These are phyloP conservation scores for Prinsepia uniflora DNA, from an alignment of 306 rosid genomes.

Conservation along the genomic window DNA sequence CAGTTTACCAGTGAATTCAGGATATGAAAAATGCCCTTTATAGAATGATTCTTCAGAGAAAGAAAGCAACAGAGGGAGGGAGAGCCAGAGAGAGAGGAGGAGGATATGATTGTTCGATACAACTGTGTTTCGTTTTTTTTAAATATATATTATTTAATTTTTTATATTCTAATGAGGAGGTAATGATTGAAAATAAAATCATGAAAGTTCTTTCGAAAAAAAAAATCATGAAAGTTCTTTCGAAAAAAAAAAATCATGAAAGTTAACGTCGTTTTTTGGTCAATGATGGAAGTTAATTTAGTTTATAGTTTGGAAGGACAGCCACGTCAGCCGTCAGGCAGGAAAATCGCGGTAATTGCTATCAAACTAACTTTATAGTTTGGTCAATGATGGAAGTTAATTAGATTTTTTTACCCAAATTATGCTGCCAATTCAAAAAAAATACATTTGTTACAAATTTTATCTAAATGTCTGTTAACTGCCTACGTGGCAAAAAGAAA, in stretches of 20 bases:
- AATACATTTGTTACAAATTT: too few relatives aligned
- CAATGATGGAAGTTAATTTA: background rate
- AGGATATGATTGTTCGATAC: constrained; percentile 12
- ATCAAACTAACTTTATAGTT: too few relatives aligned
- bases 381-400: too few relatives aligned
- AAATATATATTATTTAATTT: background rate
- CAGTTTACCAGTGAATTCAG: constrained; percentile 14
- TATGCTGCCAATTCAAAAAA: too few relatives aligned
- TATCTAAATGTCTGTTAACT: too few relatives aligned
- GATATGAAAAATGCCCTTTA: constrained; percentile 13
- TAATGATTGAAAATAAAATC: background rate
- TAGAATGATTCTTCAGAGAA: constrained; percentile 13
- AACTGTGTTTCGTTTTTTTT: background rate
- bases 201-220: too few relatives aligned
- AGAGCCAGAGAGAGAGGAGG: background rate
- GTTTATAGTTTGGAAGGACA: background rate
- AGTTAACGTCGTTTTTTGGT: too few relatives aligned
- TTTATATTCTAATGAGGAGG: background rate
- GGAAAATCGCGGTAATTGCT: background rate
- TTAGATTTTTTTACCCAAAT: too few relatives aligned
- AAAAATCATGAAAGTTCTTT: too few relatives aligned
- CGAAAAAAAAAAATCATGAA: too few relatives aligned
- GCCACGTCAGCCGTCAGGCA: background rate
- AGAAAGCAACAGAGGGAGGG: background rate
- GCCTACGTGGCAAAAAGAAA: too few relatives aligned